These are phyloP conservation scores for Periconia sp. DNA, from an alignment of 2,329 filamentous ascomycete species.

Conservation along the genomic window DNA sequence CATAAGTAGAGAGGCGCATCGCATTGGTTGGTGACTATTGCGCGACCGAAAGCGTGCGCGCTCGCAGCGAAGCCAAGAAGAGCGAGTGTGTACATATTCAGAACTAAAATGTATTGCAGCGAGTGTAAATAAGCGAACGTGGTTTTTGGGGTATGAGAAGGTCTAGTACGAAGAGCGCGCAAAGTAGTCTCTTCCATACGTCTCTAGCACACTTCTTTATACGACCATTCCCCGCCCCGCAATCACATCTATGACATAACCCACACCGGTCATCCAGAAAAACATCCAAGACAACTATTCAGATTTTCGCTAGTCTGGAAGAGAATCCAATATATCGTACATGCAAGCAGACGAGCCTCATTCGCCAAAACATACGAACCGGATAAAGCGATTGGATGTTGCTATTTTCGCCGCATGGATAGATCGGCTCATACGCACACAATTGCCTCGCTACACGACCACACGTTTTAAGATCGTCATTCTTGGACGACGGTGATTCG, in stretches of 20 bases:
- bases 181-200: neutral
- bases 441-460: neutral
- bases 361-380: constrained; percentile 1
- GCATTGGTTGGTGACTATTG: constrained; percentile 36
- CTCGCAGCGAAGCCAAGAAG: constrained; percentile 9
- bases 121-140: neutral
- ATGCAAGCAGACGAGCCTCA: neutral
- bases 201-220: neutral
- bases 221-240: neutral
- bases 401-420: neutral
- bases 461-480: neutral
- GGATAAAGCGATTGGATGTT: neutral
- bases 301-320: neutral
- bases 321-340: constrained; percentile 1
- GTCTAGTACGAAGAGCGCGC: neutral
- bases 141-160: neutral
- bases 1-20: constrained; percentile 29
- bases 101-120: neutral
- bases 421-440: neutral
- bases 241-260: neutral
- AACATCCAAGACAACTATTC: neutral
- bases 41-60: constrained; percentile 26
- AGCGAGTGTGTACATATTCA: constrained; percentile 16
- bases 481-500: neutral
- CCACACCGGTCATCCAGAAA: neutral